Evolutionary conservation across 495 filamentous ascomycete genomes (phyloP), one percentile per base, ranked within the genome.

Genomic region (Aspergillus panamensis): DNA sequence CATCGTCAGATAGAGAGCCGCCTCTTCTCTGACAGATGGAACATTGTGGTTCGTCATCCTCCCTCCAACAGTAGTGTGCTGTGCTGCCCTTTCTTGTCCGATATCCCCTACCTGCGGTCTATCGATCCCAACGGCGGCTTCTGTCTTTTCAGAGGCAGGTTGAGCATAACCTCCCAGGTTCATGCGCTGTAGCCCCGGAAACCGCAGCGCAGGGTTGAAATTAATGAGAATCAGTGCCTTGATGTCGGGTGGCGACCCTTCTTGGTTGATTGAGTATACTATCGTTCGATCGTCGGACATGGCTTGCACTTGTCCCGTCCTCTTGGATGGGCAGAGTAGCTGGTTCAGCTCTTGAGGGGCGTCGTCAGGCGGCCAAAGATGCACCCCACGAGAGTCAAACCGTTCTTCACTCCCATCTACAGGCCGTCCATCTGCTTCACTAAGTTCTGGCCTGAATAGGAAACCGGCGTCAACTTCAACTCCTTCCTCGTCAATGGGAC

Each of bases 251-350:
- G 65, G 53, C 0, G 73, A 65, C 6, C 77, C 80, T 0, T 77
- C 76, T 9, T 76, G 72, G 58, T 86, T 82, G 4, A 88, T 72
- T 5, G 87, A 66, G 12, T 80, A 80, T 9, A 79, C 58, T 12
- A 80, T 61, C 0, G 84, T 84, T 14, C 84, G 75, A n/a, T 89
- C 86, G 50, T 89, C 85, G 25, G 81, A 78, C 33, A 72, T 63
- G 0, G 82, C 83, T 10, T 74, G 64, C 6, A 88, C 69, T 25
- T 76, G 70, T 3, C 79, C 80, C 1, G 67, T 57, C 29, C 73
- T 70, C 13, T 68, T 74, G 3, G 77, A 72, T 3, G 85, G 84
- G 58, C 83, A 87, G 8, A 90, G 74, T 29, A 89, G 56, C 4
- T 70, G 60, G 48, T 81, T 73, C 2, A 90, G 66, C 48, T 78